Evolutionary conservation across 192 early-diverging fungal species (phyloP).

Genomic region (Podila minutissima): DNA sequence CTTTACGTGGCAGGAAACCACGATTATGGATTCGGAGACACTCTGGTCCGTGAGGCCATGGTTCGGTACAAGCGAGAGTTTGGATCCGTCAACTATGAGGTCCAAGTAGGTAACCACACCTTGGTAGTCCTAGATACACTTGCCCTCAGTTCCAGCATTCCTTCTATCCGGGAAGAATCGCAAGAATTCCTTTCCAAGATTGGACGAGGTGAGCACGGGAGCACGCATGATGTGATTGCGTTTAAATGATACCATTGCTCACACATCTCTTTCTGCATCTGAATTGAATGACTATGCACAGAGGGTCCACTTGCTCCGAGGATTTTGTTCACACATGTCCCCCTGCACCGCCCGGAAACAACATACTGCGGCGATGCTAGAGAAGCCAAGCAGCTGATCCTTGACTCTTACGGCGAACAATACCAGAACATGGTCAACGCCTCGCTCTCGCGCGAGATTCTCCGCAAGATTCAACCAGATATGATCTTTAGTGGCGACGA

Average conservation of each 20-base stretch:
- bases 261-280: not conserved
- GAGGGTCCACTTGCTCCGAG: slow-evolving; percentile 50
- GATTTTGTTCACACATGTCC: slow-evolving; percentile 90
- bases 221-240: no score
- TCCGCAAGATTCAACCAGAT: slow-evolving; percentile 67
- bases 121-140: slow-evolving; percentile 84
- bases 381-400: slow-evolving; percentile 55
- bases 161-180: slow-evolving; percentile 57
- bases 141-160: slow-evolving; percentile 64
- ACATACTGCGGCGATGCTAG: slow-evolving; percentile 79
- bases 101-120: slow-evolving; percentile 65
- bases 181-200: slow-evolving; percentile 62
- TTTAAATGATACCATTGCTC: no score
- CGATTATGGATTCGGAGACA: slow-evolving; percentile 89
- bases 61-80: slow-evolving; percentile 59
- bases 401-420: slow-evolving; percentile 80
- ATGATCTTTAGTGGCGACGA: slow-evolving; percentile 92
- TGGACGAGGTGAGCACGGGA: slow-evolving; percentile 37
- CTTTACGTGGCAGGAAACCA: slow-evolving; percentile 90
- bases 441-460: slow-evolving; percentile 64
- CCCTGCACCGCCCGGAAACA: slow-evolving; percentile 74
- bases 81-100: slow-evolving; percentile 67
- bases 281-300: not conserved
- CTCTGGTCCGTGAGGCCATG: slow-evolving; percentile 53
- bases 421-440: slow-evolving; percentile 87